Conservation (phyloP, 139 green algal genomes). For the Astrephomene gubernaculifera region DNA sequence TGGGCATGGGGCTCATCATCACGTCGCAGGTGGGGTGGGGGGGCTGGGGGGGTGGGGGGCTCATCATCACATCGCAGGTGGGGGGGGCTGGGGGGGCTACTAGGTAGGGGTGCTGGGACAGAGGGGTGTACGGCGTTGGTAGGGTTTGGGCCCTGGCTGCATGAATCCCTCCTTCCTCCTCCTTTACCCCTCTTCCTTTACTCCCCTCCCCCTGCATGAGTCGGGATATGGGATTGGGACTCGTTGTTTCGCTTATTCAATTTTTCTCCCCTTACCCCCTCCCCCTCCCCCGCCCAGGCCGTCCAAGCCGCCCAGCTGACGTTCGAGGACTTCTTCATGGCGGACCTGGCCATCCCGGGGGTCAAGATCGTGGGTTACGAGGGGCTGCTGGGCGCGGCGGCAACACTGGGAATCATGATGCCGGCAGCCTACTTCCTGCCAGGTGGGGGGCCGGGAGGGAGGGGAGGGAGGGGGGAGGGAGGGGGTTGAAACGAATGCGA, state of each 20-base stretch:
- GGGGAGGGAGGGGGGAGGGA: not conserved
- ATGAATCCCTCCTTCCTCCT: no score
- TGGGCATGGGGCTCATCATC: constrained; percentile 81
- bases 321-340: constrained; percentile 86
- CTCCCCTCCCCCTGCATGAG: no score
- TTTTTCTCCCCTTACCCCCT: no score
- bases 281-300: constrained; percentile 38
- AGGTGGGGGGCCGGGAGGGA: constrained; percentile 21
- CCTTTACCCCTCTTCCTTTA: no score
- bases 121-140: not conserved
- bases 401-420: constrained; percentile 58
- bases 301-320: constrained; percentile 81
- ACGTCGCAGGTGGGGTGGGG: constrained; percentile 63
- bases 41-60: not conserved
- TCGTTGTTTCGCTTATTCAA: no score
- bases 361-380: constrained; percentile 75
- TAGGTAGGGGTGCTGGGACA: not conserved
- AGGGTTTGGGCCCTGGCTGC: no score
- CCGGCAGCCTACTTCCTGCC: constrained; percentile 67
- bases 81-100: not conserved
- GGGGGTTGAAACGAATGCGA: not conserved
- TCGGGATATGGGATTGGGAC: no score
- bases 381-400: constrained; percentile 66
- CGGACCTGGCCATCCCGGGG: constrained; percentile 66
- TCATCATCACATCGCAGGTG: constrained; percentile 73